Percentiles rank a stretch among this genome's conserved stretches.
Evolutionary conservation across 768 basidiomycete genomes (phyloP).

Genomic region (Punctularia strigosozonata): DNA sequence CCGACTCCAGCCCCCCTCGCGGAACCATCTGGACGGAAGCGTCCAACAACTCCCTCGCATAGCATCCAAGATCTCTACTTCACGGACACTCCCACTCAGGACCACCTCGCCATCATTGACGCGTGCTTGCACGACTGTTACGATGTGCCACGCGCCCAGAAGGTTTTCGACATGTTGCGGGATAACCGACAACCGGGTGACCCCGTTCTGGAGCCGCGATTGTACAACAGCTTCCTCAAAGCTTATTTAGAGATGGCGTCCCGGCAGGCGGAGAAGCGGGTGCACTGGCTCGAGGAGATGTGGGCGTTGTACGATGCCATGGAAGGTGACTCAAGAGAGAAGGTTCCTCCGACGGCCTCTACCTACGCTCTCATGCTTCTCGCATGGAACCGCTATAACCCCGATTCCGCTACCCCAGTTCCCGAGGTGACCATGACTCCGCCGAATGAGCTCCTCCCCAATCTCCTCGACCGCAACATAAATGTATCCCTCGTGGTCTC

Average conservation of each 20-base stretch:
- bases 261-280: constrained; percentile 25
- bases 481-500: constrained; percentile 40
- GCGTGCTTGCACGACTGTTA: constrained; percentile 69
- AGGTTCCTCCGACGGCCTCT: constrained; percentile 34
- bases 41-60: neutral
- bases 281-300: constrained; percentile 50
- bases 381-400: constrained; percentile 20
- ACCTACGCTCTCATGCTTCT: constrained; percentile 66
- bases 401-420: constrained; percentile 9
- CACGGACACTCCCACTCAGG: constrained; percentile 52
- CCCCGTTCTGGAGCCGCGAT: constrained; percentile 30
- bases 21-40: constrained; percentile 23
- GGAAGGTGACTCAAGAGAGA: constrained; percentile 40
- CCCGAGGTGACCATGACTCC: neutral
- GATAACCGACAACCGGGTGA: constrained; percentile 25
- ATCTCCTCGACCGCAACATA: constrained; percentile 37
- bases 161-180: constrained; percentile 58
- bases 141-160: constrained; percentile 67
- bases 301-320: constrained; percentile 50
- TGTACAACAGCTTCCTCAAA: constrained; percentile 57
- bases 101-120: constrained; percentile 68
- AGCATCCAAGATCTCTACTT: constrained; percentile 39
- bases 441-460: constrained; percentile 25
- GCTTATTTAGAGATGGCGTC: constrained; percentile 52
- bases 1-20: constrained; percentile 56